Conservation (phyloP, 768 basidiomycete species). For the Suillus subalutaceus region DNA sequence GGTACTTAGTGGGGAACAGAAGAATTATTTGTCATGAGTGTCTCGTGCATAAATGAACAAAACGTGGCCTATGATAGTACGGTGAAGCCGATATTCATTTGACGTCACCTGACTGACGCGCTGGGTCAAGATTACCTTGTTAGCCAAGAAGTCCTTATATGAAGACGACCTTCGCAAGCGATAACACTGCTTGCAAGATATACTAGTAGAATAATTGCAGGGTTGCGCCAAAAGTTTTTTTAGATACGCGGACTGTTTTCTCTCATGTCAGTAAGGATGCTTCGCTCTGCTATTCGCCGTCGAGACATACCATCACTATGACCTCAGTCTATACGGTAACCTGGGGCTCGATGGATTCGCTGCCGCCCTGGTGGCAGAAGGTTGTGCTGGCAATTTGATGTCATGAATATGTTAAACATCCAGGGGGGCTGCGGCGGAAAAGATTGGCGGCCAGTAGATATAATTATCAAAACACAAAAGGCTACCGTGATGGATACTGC, state of each 20-base stretch:
- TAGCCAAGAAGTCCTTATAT: background rate
- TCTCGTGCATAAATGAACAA: background rate
- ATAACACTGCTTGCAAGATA: background rate
- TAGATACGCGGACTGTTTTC: background rate
- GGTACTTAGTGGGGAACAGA: conserved; percentile 6
- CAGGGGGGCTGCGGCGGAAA: background rate
- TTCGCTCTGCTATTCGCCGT: background rate
- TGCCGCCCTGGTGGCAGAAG: background rate
- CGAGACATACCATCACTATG: background rate
- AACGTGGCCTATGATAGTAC: background rate
- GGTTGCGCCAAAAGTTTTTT: conserved; percentile 4
- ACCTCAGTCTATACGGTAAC: background rate
- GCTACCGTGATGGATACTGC: background rate
- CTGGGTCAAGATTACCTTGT: background rate
- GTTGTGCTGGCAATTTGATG: background rate
- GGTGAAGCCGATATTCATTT: background rate
- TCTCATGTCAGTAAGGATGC: background rate
- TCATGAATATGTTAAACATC: background rate
- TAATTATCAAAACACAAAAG: background rate
- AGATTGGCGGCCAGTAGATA: background rate
- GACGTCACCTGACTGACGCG: background rate
- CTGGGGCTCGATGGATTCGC: background rate
- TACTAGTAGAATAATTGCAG: background rate
- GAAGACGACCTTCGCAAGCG: background rate
- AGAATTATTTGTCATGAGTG: background rate